A percentile compares a stretch with the other conserved stretches of the same genome.
Evolutionary conservation across 345 rosid species (phyloP).

Genomic region (Gossypioides kirkii): DNA sequence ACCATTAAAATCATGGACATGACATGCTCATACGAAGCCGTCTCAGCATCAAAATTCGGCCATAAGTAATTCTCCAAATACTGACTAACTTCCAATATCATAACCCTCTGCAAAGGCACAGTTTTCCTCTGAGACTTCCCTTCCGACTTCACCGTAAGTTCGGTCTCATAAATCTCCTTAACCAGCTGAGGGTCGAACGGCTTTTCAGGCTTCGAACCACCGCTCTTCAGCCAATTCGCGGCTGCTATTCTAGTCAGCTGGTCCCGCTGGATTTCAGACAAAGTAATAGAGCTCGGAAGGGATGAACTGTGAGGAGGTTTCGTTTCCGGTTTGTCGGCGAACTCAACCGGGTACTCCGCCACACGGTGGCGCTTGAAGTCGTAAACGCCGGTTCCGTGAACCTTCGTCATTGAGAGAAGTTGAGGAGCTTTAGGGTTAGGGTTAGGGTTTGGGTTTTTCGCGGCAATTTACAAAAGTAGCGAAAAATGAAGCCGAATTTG

Average conservation of each 20-base stretch:
- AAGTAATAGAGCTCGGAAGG: slow-evolving; percentile 72
- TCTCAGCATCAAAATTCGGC: slow-evolving; percentile 82
- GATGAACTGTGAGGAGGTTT: slow-evolving; percentile 54
- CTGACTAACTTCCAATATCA: slow-evolving; percentile 95
- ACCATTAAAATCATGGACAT: slow-evolving; percentile 98
- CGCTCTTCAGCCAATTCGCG: slow-evolving; percentile 67
- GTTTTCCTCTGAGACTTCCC: slow-evolving; percentile 57
- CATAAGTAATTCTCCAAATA: slow-evolving; percentile 91
- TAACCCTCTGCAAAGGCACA: slow-evolving; percentile 87
- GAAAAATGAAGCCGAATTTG: background rate
- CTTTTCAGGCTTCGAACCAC: slow-evolving; percentile 32
- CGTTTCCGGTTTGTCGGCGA: slow-evolving; percentile 44
- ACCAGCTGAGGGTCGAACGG: slow-evolving; percentile 75
- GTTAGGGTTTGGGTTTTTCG: background rate
- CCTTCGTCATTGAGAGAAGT: slow-evolving; percentile 57
- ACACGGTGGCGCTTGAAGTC: slow-evolving; percentile 99
- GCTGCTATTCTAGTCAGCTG: slow-evolving; percentile 70
- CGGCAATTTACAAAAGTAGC: background rate
- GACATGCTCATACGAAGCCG: slow-evolving; percentile 83
- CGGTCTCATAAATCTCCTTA: slow-evolving; percentile 72
- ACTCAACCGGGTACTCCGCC: slow-evolving; percentile 89
- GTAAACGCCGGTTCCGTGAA: slow-evolving; percentile 87
- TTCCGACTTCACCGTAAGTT: slow-evolving; percentile 66
- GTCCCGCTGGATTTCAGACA: slow-evolving; percentile 90
- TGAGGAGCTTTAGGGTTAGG: slow-evolving; percentile 4